Evolutionary conservation across 805 yeast species (phyloP), one percentile per base, ranked within the genome.

Genomic region (Brettanomyces sp.): DNA sequence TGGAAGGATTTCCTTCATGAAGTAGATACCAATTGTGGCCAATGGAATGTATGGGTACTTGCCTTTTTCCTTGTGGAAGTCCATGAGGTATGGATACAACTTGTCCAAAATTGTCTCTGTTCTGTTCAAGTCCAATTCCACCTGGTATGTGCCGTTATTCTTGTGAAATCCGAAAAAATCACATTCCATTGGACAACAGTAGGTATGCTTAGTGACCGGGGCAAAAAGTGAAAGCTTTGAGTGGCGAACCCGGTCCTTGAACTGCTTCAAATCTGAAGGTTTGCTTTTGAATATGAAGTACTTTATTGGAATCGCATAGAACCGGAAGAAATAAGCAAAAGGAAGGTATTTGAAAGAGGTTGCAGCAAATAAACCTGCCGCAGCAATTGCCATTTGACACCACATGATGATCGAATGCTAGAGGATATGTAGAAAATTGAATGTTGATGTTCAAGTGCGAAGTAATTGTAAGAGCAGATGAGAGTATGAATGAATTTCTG

Each of bases 141-240:
- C 66, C 56, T 85, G 83, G 64, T 90, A 91, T 1, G 95, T 84
- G 5, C 91, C 80, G 61, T 91, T 91, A 47, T 84, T 79, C 67
- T 90, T 91, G 68, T 90, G 98, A 42, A 88, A 56, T 3, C 62
- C 62, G 58, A 87, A 87, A 68, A 85, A 76, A 63, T 90, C 97
- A 58, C 87, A 80, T 59, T 90, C 97, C 56, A 85, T 64, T 6
- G 85, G 79, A 1, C 91, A 81, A 28, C 84, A 85, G 41, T 50
- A 55, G 1, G 53, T 47, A 1, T 25, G 21, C 39, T 56, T 51
- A 4, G 37, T 44, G 4, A 42, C 45, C 21, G 39, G 25, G 3
- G 13, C 43, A 25, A 51, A 56, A n/a, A 49, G 47, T 4, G 45
- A 37, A 13, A 33, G 8, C 9, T 28, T 28, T 13, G 24, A 7